Evolutionary conservation across 352 stramenopile species (phyloP).

Genomic region (Saprolegnia diclina): DNA sequence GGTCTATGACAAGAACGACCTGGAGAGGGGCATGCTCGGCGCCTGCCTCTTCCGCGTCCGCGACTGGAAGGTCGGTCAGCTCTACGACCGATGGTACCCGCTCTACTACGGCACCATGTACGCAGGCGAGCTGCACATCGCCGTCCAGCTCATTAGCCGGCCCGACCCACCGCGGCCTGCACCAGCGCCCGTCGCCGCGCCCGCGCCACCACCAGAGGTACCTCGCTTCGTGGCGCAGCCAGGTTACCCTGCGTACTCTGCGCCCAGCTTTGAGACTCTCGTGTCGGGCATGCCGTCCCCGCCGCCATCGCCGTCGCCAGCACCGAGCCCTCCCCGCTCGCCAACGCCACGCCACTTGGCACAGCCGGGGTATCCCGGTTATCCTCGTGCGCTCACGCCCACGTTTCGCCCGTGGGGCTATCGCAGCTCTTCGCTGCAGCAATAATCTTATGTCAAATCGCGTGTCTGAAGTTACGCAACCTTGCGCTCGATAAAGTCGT

Average conservation of each 20-base stretch:
- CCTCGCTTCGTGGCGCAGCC: conserved; percentile 15
- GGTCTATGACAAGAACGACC: conserved; percentile 6
- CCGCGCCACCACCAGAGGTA: background rate
- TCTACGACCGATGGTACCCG: conserved; percentile 24
- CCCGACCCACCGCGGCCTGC: background rate
- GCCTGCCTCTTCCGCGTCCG: conserved; percentile 15
- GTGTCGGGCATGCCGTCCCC: background rate
- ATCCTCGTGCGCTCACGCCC: background rate
- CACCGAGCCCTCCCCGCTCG: too few species aligned
- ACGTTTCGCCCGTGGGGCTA: background rate
- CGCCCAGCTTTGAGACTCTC: background rate
- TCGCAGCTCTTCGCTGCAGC: background rate
- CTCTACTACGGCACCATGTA: conserved; percentile 16
- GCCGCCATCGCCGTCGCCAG: background rate
- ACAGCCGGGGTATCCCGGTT: conserved; percentile 13
- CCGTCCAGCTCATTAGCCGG: conserved; percentile 10
- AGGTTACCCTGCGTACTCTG: conserved; percentile 17
- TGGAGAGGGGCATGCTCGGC: conserved; percentile 16
- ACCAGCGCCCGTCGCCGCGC: background rate
- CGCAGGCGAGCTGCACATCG: conserved; percentile 6
- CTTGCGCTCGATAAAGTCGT: conserved; percentile 12
- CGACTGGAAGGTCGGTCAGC: conserved; percentile 8
- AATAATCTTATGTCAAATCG: too few species aligned
- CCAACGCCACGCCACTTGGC: background rate
- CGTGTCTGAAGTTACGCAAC: background rate